A percentile compares a stretch with the other conserved stretches of the same genome.
phyloP scores from a whole-genome alignment of 352 stramenopile genomes.

The Pythium rhizo-oryzae region DNA sequence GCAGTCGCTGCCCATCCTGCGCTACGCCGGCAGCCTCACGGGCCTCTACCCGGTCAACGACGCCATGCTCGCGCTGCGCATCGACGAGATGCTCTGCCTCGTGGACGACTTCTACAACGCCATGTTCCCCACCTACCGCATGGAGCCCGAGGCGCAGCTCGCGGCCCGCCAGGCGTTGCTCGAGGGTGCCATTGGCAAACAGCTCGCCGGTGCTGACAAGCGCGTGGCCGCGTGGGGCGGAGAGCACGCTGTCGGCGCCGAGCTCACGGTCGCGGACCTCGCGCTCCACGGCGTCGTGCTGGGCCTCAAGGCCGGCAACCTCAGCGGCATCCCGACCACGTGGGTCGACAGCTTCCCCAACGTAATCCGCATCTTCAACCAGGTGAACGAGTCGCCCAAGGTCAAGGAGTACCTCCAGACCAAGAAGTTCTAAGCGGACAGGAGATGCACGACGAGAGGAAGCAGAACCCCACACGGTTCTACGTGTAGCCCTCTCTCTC shows the following conservation, averaged over 20 bases:
- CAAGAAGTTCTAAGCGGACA: slow-evolving; percentile 26
- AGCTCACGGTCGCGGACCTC: slow-evolving; percentile 38
- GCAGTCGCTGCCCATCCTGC: slow-evolving; percentile 51
- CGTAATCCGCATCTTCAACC: slow-evolving; percentile 33
- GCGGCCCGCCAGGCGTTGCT: slow-evolving; percentile 18
- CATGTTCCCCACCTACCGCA: slow-evolving; percentile 26
- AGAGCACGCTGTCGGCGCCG: slow-evolving; percentile 23
- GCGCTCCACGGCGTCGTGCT: slow-evolving; percentile 33
- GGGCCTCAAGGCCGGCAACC: slow-evolving; percentile 27
- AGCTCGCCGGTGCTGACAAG: slow-evolving; percentile 10
- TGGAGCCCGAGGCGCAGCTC: slow-evolving; percentile 18
- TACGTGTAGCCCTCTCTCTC: too few species aligned
- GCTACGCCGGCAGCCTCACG: slow-evolving; percentile 34
- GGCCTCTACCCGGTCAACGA: slow-evolving; percentile 41
- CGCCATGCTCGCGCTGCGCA: slow-evolving; percentile 24
- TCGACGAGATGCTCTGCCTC: slow-evolving; percentile 35
- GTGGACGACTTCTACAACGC: slow-evolving; percentile 28
- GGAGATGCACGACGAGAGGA: background rate
- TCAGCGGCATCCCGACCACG: slow-evolving; percentile 32
- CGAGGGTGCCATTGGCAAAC: slow-evolving; percentile 16
- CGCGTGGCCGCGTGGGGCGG: slow-evolving; percentile 19
- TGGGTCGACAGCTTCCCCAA: slow-evolving; percentile 30
- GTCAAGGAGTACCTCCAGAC: slow-evolving; percentile 37
- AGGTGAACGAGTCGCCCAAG: slow-evolving; percentile 37
- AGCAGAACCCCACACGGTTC: background rate